Base-by-base conservation (phyloP, 2,329 filamentous ascomycete genomes). In the Cladosporium colombiae region DNA sequence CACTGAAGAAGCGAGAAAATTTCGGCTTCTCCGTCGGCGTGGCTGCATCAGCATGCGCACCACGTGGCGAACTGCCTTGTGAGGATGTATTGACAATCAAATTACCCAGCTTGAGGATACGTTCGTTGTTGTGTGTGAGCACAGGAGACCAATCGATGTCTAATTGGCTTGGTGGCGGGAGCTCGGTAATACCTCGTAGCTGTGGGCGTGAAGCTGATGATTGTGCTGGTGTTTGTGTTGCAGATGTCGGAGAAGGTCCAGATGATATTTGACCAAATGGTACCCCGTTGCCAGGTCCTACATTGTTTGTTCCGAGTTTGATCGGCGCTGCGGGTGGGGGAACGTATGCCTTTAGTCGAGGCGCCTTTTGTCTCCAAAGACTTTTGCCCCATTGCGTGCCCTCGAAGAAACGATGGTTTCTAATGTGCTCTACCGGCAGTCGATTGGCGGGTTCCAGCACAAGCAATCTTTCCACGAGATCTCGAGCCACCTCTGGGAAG, bases 121-220 rank as follows among this genome's bases (percentile, higher is more conserved):
- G 88, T 78, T 99, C 95, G 74, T 98, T 97, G 67, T 88, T 89
- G 73, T 89, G 89, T 11, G 91, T 97, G 64, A 99, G 82, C 5
- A 99, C 93, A 0, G 95, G 95, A 0, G 94, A 97, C 95, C 95
- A 99, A 79, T 99, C 95, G 65, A 99, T 96, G 75, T 99, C 95
- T 29, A 99, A 83, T 77, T 98, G 95, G 60, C 91, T 97, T 0
- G 95, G 95, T n/a, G 95, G 94, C 18, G 95, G 93, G 11, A 99
- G 84, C 77, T 99, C 95, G 0, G 95, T 98, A 67, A 99, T 96
- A 67, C 97, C 88, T 68, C 93, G 85, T 1, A 91, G 85, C 35
- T 93, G 90, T 11, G 87, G 85, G 64, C 92, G 73, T 64, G 74
- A 57, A 65, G 58, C 62, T 18, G 69, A n/a, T 18, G 56, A 44